A percentile compares a stretch with the other conserved stretches of the same genome.
phyloP scores from a whole-genome alignment of 2,329 filamentous ascomycete species.

The Penicillium sp. region DNA sequence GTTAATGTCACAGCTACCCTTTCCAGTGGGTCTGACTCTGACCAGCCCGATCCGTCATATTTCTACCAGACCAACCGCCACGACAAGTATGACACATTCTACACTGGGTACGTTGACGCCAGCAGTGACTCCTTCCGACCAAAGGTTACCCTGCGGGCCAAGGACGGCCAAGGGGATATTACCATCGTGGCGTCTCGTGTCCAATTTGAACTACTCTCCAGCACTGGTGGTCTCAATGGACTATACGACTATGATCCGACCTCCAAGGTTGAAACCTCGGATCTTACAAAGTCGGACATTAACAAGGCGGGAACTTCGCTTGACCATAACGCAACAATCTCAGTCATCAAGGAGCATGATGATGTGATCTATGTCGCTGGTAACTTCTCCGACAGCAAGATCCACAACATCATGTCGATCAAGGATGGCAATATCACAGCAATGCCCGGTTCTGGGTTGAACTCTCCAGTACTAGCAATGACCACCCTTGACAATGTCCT shows the following conservation, averaged over 20 bases:
- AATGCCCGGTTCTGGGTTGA: slow-evolving; percentile 63
- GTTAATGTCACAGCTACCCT: slow-evolving; percentile 72
- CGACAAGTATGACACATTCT: slow-evolving; percentile 93
- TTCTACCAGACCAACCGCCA: slow-evolving; percentile 88
- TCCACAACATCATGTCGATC: slow-evolving; percentile 70
- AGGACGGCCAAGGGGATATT: slow-evolving; percentile 52
- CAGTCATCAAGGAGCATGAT: slow-evolving; percentile 56
- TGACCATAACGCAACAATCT: slow-evolving; percentile 57
- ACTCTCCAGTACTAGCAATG: slow-evolving; percentile 67
- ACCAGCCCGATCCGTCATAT: slow-evolving; percentile 48
- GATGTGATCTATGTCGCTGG: slow-evolving; percentile 68
- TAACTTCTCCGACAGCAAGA: slow-evolving; percentile 63
- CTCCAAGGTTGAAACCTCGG: slow-evolving; percentile 47
- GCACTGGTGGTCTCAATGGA: slow-evolving; percentile 73
- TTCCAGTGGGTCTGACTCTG: slow-evolving; percentile 41
- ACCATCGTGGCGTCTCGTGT: slow-evolving; percentile 85
- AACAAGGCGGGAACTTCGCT: slow-evolving; percentile 67
- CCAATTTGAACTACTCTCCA: slow-evolving; percentile 55
- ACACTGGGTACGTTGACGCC: slow-evolving; percentile 73
- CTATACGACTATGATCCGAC: slow-evolving; percentile 79
- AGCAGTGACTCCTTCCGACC: slow-evolving; percentile 66
- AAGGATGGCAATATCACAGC: slow-evolving; percentile 54
- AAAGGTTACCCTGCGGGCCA: slow-evolving; percentile 66
- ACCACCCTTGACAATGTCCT: slow-evolving; percentile 57
- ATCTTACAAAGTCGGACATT: slow-evolving; percentile 64